Evolutionary conservation across 345 rosid species (phyloP), one percentile per base, ranked within the genome.

Genomic region (Euphorbia lathyris): DNA sequence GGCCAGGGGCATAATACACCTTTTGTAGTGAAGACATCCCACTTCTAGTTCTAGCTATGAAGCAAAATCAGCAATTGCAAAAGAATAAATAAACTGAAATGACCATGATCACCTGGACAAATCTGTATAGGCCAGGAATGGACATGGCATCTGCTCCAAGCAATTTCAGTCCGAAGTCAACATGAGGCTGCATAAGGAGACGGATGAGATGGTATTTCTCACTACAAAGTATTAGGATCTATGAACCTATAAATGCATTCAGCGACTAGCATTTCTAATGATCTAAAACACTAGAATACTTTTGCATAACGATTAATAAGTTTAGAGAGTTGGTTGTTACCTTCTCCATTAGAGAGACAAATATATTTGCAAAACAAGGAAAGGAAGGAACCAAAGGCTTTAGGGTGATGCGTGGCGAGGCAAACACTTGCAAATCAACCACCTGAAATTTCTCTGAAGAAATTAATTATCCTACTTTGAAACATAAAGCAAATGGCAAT

Each of bases 81-180:
- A 40, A 8, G 45, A 63, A 22, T 25, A n/a, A 38, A 61, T 47
- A 38, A 29, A 59, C 20, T 20, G 14, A 20, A 63, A 22, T 23
- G n/a, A 70, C 30, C 27, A 58, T 14, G 59, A 48, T 66, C 66
- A 94, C 98, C 97, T 95, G 99, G 78, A 88, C 93, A 82, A 95
- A 78, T 79, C 96, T 76, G 86, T 95, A 95, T 70, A 92, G 88
- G 59, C 97, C 97, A 63, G 97, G 99, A 71, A 95, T 95, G 43
- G 99, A 79, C 99, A 95, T 95, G 59, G 86, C 89, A 80, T 95
- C 99, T 66, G 93, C 97, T 67, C 99, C 99, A 32, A 91, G 71
- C 70, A 95, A 83, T 79, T 90, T 95, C 16, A 95, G 81, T 38
- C 99, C 99, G 81, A 95, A 95, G 79, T 95, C 99, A 70, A 95